A percentile compares a stretch with the other conserved stretches of the same genome.
Conservation (phyloP, 176 grass and related monocot genomes). For the Carex littledalei region DNA sequence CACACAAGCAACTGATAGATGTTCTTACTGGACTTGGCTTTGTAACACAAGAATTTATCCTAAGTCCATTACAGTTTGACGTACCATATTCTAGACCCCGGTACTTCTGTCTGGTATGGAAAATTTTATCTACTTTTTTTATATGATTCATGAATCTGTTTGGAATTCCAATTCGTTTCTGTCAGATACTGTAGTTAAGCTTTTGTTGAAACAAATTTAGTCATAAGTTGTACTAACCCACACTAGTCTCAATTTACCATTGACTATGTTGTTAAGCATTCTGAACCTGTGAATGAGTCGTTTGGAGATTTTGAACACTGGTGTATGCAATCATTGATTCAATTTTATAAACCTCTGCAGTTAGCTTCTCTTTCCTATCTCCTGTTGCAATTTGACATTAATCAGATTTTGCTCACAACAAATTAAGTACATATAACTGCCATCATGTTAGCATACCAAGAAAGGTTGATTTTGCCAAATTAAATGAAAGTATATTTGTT, state of each 20-base stretch:
- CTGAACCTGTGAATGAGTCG: neutral
- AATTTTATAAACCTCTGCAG: neutral
- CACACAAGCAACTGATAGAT: slow-evolving; percentile 62
- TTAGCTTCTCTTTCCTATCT: neutral
- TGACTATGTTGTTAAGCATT: neutral
- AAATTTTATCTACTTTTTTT: neutral
- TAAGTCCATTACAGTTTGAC: slow-evolving; percentile 69
- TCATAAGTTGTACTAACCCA: neutral
- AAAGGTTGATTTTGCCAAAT: neutral
- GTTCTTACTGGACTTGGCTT: slow-evolving; percentile 73
- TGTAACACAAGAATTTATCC: slow-evolving; percentile 78
- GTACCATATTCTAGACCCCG: slow-evolving; percentile 98
- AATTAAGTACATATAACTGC: neutral
- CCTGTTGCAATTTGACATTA: neutral
- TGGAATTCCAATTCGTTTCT: neutral
- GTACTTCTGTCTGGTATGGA: slow-evolving; percentile 88
- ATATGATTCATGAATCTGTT: neutral
- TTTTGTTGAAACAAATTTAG: neutral
- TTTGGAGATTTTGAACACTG: neutral
- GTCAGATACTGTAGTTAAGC: neutral
- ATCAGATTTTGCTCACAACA: neutral
- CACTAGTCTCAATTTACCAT: neutral
- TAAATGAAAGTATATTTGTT: slow-evolving; percentile 4
- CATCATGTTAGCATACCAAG: neutral
- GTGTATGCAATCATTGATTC: neutral